phyloP scores from a whole-genome alignment of 2,329 filamentous ascomycete species.

The Pyrenophora graminea region DNA sequence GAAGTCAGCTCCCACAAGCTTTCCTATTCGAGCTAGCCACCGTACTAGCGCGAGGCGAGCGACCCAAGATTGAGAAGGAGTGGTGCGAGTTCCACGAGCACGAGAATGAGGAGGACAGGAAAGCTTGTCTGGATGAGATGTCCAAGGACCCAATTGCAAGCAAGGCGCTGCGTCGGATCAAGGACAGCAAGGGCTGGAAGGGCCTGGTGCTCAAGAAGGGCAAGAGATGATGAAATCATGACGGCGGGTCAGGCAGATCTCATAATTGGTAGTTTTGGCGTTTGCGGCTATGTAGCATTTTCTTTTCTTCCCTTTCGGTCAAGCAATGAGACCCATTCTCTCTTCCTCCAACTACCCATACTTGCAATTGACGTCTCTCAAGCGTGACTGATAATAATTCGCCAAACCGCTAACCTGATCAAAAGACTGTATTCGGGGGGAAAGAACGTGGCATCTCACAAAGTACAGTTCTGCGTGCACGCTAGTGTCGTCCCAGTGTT shows the following conservation, averaged over 20 bases:
- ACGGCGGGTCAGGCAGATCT: background rate
- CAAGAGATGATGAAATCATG: constrained; percentile 27
- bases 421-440: too few relatives aligned
- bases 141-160: constrained; percentile 36
- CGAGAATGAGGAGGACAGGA: constrained; percentile 39
- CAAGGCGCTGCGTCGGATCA: constrained; percentile 39
- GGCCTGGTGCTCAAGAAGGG: constrained; percentile 44
- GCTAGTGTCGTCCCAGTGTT: too few relatives aligned
- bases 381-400: too few relatives aligned
- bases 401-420: too few relatives aligned
- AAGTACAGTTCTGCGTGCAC: too few relatives aligned
- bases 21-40: constrained; percentile 44
- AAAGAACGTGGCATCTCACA: too few relatives aligned
- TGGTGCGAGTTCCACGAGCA: constrained; percentile 47
- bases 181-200: constrained; percentile 45
- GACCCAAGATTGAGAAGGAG: constrained; percentile 43
- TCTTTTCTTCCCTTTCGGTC: background rate
- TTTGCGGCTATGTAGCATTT: background rate
- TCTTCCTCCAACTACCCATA: too few relatives aligned
- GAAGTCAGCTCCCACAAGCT: constrained; percentile 40
- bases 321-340: background rate
- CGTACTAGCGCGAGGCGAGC: constrained; percentile 37
- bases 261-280: background rate
- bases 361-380: too few relatives aligned
- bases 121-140: constrained; percentile 38